Evolutionary conservation across 2,329 filamentous ascomycete genomes (phyloP), one percentile per base, ranked within the genome.

Genomic region (Neurospora crassa): DNA sequence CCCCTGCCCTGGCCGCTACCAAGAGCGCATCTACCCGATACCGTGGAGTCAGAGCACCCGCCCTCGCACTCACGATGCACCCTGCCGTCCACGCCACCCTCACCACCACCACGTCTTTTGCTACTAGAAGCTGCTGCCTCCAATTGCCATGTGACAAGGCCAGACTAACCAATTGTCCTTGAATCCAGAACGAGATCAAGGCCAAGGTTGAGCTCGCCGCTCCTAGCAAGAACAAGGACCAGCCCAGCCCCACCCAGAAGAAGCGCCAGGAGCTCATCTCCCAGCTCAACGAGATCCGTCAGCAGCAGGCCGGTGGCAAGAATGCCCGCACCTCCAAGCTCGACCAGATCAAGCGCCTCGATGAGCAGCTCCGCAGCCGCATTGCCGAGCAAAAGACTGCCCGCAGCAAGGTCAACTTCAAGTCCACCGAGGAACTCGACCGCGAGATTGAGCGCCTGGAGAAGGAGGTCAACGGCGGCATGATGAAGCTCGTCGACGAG

Each of bases 401-500:
- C 74, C 91, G 92, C 78, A 88, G 89, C 82, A 92, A 93, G 80
- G 87, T 96, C 73, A 85, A 89, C 70, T 98, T 91, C 89, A 97
- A 96, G 88, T 93, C 86, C 76, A 88, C 89, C 70, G 94, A 97
- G 71, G 96, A 98, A 74, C 84, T 99, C 75, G 93, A 98, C 81
- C 86, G 87, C 74, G 89, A 96, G 82, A 96, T 98, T 77, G 87
- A 88, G 72, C 86, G 86, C 69, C 89, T 97, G 70, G 92, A 97
- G 76, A 91, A 91, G 82, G 88, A 95, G 80, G 94, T 98, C 77
- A 92, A 97, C 81, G 88, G 90, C 43, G 95, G 95, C 75, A 91
- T 88, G 80, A 94, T 99, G 91, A 97, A 94, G 84, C 85, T 99
- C 69, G 96, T 98, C 12, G 96, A 99, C 77, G 96, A 98, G 88